Percentiles rank a stretch among this genome's conserved stretches.
Evolutionary conservation across 2,329 filamentous ascomycete genomes (phyloP).

Genomic region (Teratosphaeria gauchensis): DNA sequence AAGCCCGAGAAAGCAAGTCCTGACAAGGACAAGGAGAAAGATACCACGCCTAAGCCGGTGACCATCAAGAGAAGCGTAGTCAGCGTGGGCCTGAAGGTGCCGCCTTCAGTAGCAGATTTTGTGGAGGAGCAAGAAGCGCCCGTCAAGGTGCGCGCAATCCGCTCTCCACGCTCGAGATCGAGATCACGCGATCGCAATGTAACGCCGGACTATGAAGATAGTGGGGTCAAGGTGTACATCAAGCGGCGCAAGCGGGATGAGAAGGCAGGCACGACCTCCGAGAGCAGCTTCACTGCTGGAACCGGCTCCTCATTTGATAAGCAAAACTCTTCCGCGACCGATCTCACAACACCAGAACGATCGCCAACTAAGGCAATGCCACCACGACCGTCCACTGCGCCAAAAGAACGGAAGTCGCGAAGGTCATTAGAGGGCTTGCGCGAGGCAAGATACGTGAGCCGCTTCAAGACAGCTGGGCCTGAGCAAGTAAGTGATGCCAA

Average conservation of each 20-base stretch:
- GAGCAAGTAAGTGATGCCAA: background rate
- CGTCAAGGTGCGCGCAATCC: constrained; percentile 13
- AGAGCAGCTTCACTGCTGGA: constrained; percentile 20
- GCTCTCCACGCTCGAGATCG: constrained; percentile 13
- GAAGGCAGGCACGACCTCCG: constrained; percentile 13
- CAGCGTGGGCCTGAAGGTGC: constrained; percentile 24
- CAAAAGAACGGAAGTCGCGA: constrained; percentile 1
- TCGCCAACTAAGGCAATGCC: constrained; percentile 14
- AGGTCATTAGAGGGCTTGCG: background rate
- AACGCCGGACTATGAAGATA: constrained; percentile 22
- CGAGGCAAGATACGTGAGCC: background rate
- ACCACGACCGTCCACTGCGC: constrained; percentile 14
- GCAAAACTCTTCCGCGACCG: constrained; percentile 18
- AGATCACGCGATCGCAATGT: constrained; percentile 13
- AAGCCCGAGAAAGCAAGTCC: constrained; percentile 15
- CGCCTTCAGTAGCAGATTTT: constrained; percentile 22
- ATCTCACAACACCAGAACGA: constrained; percentile 19
- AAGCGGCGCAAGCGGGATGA: constrained; percentile 15
- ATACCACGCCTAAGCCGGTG: constrained; percentile 19
- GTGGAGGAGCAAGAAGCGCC: constrained; percentile 16
- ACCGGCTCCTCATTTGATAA: constrained; percentile 18
- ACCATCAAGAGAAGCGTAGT: constrained; percentile 21
- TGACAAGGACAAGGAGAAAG: constrained; percentile 11
- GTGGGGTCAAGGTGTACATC: constrained; percentile 25
- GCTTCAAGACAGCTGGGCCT: constrained; percentile 1